Evolutionary conservation across 1,284 basidiomycete genomes (phyloP).

Genomic region (Microbotryum violaceum): DNA sequence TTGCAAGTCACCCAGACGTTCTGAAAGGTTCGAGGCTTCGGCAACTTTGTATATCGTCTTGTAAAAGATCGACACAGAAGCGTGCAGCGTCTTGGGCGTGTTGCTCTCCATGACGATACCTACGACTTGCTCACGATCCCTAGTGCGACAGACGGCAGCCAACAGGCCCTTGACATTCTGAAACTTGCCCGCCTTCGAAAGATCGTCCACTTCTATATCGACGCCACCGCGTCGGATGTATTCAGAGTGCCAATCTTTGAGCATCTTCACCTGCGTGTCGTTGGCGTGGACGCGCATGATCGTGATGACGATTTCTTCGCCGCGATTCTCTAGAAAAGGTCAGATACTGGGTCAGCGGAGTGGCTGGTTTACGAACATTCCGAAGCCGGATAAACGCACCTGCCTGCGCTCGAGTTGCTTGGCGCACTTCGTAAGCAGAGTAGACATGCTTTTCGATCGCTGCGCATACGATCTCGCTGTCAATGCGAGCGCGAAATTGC

Average conservation of each 20-base stretch:
- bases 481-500: constrained; percentile 13
- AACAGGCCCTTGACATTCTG: constrained; percentile 25
- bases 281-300: constrained; percentile 22
- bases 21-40: constrained; percentile 22
- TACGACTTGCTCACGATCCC: constrained; percentile 30
- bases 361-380: background rate
- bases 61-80: constrained; percentile 28
- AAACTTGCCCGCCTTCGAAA: constrained; percentile 2
- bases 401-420: constrained; percentile 11
- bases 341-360: background rate
- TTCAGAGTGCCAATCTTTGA: constrained; percentile 19
- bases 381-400: constrained; percentile 2
- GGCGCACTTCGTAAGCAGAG: constrained; percentile 17
- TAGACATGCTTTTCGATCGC: constrained; percentile 20
- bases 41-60: constrained; percentile 28
- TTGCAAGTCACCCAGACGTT: constrained; percentile 27
- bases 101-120: constrained; percentile 24
- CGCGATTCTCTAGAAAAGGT: background rate
- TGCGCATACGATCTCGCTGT: constrained; percentile 6
- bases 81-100: constrained; percentile 20
- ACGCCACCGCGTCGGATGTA: background rate
- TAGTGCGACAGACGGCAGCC: constrained; percentile 20
- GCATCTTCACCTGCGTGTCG: constrained; percentile 2
- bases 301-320: constrained; percentile 27
- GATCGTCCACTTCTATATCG: background rate